These are phyloP conservation scores for Pseudocercospora ulei DNA, from an alignment of 2,329 filamentous ascomycete genomes.

Conservation along the genomic window DNA sequence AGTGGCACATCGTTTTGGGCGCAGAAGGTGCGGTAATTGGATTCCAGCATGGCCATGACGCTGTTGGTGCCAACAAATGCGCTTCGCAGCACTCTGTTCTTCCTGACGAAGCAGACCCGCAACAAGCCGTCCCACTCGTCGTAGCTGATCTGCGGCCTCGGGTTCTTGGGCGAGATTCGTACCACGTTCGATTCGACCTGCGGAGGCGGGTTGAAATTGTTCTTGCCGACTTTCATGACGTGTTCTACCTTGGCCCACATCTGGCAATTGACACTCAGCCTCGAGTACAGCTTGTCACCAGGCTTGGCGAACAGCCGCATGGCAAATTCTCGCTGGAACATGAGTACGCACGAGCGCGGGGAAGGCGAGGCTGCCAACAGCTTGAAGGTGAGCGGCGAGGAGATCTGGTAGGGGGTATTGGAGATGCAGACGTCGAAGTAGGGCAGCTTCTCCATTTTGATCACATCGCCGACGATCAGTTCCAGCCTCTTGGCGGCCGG, in stretches of 20 bases:
- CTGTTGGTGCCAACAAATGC: constrained; percentile 71
- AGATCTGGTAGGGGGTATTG: constrained; percentile 73
- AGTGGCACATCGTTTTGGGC: constrained; percentile 72
- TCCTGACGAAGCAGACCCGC: constrained; percentile 70
- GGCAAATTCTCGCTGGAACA: constrained; percentile 94
- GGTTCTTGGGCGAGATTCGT: constrained; percentile 75
- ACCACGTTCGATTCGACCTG: constrained; percentile 88
- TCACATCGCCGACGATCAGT: constrained; percentile 81
- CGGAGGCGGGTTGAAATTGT: constrained; percentile 93
- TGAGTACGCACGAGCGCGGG: constrained; percentile 76
- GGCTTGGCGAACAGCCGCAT: constrained; percentile 79
- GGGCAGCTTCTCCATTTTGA: constrained; percentile 67
- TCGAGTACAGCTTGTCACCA: constrained; percentile 77
- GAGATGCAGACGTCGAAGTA: constrained; percentile 76
- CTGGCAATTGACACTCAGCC: constrained; percentile 86
- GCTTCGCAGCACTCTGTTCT: constrained; percentile 81
- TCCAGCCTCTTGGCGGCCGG: constrained; percentile 76
- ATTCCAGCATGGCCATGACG: constrained; percentile 70
- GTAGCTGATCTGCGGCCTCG: constrained; percentile 78
- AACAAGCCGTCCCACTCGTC: constrained; percentile 92
- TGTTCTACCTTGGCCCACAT: constrained; percentile 69
- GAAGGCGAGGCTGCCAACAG: constrained; percentile 72
- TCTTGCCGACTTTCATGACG: constrained; percentile 88
- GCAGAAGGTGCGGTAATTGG: constrained; percentile 84
- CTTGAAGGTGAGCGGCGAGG: constrained; percentile 82